Evolutionary conservation across 208 protist genomes (phyloP).

Genomic region (Acanthamoeba healyi): DNA sequence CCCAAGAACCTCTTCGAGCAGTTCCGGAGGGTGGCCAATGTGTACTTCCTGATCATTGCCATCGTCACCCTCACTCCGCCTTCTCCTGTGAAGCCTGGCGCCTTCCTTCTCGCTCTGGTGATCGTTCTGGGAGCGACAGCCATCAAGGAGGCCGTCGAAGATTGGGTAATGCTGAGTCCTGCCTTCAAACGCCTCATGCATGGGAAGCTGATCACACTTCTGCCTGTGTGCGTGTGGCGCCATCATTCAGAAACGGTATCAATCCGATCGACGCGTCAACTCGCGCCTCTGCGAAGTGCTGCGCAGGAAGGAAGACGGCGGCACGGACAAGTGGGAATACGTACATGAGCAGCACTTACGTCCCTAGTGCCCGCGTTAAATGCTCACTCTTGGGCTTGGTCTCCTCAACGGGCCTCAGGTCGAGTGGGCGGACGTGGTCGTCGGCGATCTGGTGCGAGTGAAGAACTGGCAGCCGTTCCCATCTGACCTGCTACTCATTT

Average conservation of each 20-base stretch:
- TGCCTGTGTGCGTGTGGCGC: background rate
- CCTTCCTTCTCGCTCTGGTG: conserved; percentile 85
- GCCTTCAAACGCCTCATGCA: too few relatives aligned
- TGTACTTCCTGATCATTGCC: conserved; percentile 96
- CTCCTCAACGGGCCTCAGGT: background rate
- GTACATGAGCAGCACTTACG: conserved; percentile 28
- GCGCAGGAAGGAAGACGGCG: conserved; percentile 82
- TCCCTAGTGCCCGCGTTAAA: too few relatives aligned
- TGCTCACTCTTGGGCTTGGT: background rate
- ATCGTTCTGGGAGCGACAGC: conserved; percentile 87
- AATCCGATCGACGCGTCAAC: conserved; percentile 65
- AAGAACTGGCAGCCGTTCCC: conserved; percentile 92
- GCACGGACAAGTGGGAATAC: conserved; percentile 94
- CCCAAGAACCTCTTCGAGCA: conserved; percentile 97
- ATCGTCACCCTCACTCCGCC: conserved; percentile 79
- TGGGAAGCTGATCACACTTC: too few relatives aligned
- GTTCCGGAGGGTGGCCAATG: conserved; percentile 95
- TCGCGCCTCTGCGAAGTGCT: conserved; percentile 56
- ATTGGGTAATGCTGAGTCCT: too few relatives aligned
- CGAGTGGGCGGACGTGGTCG: conserved; percentile 66
- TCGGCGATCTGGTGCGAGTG: conserved; percentile 63
- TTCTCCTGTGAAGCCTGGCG: conserved; percentile 94
- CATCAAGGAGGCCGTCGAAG: conserved; percentile 89
- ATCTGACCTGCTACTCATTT: conserved; percentile 94
- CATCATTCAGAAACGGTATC: conserved; percentile 65